Evolutionary conservation across 1,284 basidiomycete species (phyloP).

Genomic region (Mycena citricolor): DNA sequence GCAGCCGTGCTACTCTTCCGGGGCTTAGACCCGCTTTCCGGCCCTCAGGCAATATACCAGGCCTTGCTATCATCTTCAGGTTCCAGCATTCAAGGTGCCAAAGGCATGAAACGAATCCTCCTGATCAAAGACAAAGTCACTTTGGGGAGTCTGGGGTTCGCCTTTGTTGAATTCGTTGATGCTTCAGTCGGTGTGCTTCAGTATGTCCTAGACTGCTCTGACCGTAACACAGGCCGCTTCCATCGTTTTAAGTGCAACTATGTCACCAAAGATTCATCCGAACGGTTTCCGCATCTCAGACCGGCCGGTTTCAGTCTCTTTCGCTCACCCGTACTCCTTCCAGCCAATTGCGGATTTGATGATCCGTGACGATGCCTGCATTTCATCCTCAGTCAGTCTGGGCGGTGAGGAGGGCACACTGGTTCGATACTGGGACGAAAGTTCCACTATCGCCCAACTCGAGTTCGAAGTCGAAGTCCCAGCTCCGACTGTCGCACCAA

Average conservation of each 20-base stretch:
- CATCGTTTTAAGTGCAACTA: slow-evolving; percentile 72
- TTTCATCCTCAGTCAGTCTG: slow-evolving; percentile 60
- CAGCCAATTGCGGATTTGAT: slow-evolving; percentile 73
- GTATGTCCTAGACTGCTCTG: slow-evolving; percentile 7
- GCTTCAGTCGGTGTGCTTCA: slow-evolving; percentile 56
- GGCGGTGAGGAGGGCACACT: slow-evolving; percentile 71
- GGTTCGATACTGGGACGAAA: slow-evolving; percentile 84
- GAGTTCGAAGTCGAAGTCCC: slow-evolving; percentile 79
- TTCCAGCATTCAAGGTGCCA: slow-evolving; percentile 66
- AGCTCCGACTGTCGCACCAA: slow-evolving; percentile 32
- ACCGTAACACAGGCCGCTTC: slow-evolving; percentile 58
- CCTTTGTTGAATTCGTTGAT: slow-evolving; percentile 89
- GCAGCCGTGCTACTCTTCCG: slow-evolving; percentile 83
- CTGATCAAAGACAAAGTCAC: slow-evolving; percentile 85
- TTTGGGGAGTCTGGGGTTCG: slow-evolving; percentile 85
- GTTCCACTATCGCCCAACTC: slow-evolving; percentile 64
- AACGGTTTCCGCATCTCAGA: slow-evolving; percentile 86
- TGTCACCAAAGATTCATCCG: slow-evolving; percentile 82
- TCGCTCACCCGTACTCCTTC: slow-evolving; percentile 85
- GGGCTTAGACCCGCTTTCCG: slow-evolving; percentile 84
- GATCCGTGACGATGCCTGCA: slow-evolving; percentile 70
- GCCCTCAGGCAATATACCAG: slow-evolving; percentile 80
- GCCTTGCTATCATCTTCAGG: slow-evolving; percentile 72
- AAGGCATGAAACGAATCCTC: slow-evolving; percentile 82
- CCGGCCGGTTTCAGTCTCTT: slow-evolving; percentile 83